A percentile compares a stretch with the other conserved stretches of the same genome.
phyloP scores from a whole-genome alignment of 345 rosid genomes.

The Bretschneidera sinensis region DNA sequence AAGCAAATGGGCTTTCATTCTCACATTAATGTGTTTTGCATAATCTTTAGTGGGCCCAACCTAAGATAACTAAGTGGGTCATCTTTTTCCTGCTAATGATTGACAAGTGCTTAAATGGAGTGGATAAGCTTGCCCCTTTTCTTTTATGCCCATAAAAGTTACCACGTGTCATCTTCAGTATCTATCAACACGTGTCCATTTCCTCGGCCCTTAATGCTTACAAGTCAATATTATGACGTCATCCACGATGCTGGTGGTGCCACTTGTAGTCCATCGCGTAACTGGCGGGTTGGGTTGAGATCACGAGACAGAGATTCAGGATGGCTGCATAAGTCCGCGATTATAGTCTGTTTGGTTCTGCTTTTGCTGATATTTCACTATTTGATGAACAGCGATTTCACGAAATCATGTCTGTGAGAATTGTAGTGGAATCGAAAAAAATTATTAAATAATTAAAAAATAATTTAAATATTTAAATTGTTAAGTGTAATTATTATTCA shows the following conservation, averaged over 20 bases:
- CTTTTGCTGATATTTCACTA: too few species aligned
- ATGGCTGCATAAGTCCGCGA: not conserved
- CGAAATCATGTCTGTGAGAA: too few species aligned
- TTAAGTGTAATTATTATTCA: too few species aligned
- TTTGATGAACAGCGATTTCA: too few species aligned
- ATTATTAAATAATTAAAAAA: too few species aligned
- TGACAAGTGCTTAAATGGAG: not conserved
- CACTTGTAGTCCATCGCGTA: conserved; percentile 10
- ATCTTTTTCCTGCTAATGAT: not conserved
- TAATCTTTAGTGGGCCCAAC: conserved; percentile 9
- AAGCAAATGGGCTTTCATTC: not conserved
- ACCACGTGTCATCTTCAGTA: not conserved
- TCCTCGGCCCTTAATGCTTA: not conserved
- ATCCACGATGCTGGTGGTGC: conserved; percentile 7
- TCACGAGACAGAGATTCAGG: not conserved
- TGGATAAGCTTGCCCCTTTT: not conserved
- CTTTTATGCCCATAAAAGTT: not conserved
- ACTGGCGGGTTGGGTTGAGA: not conserved
- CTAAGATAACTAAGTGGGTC: not conserved
- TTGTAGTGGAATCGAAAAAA: too few species aligned
- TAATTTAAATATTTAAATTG: too few species aligned
- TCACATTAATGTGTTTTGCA: conserved; percentile 8
- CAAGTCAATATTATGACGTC: conserved; percentile 11
- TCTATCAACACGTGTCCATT: not conserved
- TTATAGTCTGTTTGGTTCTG: too few species aligned